A percentile compares a stretch with the other conserved stretches of the same genome.
phyloP scores from a whole-genome alignment of 2,329 filamentous ascomycete species.

The Paracoccidioides brasiliensis region DNA sequence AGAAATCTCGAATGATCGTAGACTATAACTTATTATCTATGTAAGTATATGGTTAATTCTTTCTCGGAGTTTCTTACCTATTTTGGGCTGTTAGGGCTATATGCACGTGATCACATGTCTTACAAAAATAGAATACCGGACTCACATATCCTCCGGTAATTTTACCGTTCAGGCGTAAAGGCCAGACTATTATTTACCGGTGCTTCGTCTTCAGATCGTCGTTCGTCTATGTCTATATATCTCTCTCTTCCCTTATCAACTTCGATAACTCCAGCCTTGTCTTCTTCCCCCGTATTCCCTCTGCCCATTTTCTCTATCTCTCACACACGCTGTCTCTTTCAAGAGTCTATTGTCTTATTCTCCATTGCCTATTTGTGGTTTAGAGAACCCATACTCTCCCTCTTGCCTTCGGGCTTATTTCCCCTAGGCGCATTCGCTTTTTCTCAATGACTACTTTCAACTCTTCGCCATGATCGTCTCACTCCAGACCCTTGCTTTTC shows the following conservation, averaged over 20 bases:
- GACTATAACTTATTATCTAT: neutral
- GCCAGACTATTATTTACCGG: neutral
- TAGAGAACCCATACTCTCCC: too few relatives aligned
- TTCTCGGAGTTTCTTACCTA: neutral
- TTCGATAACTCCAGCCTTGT: too few relatives aligned
- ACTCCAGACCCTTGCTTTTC: slow-evolving; percentile 23
- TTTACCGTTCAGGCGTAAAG: neutral
- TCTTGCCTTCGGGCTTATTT: neutral
- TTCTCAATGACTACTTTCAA: neutral
- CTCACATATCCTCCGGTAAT: neutral
- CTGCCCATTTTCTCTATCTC: too few relatives aligned
- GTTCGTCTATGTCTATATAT: neutral
- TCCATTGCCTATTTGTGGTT: too few relatives aligned
- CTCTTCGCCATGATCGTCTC: slow-evolving; percentile 26
- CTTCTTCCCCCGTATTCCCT: too few relatives aligned
- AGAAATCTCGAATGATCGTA: neutral
- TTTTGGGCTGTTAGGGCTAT: neutral
- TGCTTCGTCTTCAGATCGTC: neutral
- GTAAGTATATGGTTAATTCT: neutral
- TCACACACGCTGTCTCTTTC: too few relatives aligned
- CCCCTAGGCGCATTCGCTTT: neutral
- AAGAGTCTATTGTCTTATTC: too few relatives aligned
- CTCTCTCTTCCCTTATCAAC: neutral
- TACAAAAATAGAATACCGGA: neutral
- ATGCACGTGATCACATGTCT: neutral